phyloP scores from a whole-genome alignment of 345 rosid genomes.

The Ailanthus altissimus region DNA sequence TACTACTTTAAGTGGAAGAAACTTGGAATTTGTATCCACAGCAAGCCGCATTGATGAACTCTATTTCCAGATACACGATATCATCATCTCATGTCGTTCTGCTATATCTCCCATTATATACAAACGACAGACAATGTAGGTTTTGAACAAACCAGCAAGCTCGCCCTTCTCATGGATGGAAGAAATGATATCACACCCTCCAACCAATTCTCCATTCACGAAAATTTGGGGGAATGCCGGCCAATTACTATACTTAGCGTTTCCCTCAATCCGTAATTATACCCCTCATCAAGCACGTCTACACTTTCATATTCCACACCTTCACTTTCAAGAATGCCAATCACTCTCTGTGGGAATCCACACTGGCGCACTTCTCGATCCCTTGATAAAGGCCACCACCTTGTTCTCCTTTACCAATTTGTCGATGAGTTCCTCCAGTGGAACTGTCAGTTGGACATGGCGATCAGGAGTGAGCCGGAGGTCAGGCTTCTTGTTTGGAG shows the following conservation, averaged over 20 bases:
- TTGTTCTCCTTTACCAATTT: conserved; percentile 80
- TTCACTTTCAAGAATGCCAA: conserved; percentile 76
- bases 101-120: background rate
- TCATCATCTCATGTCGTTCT: background rate
- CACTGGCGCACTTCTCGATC: conserved; percentile 91
- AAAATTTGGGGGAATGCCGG: conserved; percentile 89
- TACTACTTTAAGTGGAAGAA: background rate
- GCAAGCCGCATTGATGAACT: background rate
- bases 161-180: conserved; percentile 85
- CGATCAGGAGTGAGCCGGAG: conserved; percentile 92
- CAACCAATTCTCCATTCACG: conserved; percentile 76
- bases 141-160: conserved; percentile 54
- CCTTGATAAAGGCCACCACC: conserved; percentile 92
- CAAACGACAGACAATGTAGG: background rate
- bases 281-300: conserved; percentile 89
- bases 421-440: conserved; percentile 66
- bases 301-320: conserved; percentile 84
- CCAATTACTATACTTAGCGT: conserved; percentile 81
- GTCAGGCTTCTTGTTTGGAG: conserved; percentile 70
- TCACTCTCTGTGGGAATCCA: conserved; percentile 89
- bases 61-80: background rate
- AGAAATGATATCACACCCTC: conserved; percentile 83
- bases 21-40: background rate
- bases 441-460: conserved; percentile 72
- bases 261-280: conserved; percentile 75